Evolutionary conservation across 768 basidiomycete species (phyloP).

Genomic region (Asterophora parasitica): DNA sequence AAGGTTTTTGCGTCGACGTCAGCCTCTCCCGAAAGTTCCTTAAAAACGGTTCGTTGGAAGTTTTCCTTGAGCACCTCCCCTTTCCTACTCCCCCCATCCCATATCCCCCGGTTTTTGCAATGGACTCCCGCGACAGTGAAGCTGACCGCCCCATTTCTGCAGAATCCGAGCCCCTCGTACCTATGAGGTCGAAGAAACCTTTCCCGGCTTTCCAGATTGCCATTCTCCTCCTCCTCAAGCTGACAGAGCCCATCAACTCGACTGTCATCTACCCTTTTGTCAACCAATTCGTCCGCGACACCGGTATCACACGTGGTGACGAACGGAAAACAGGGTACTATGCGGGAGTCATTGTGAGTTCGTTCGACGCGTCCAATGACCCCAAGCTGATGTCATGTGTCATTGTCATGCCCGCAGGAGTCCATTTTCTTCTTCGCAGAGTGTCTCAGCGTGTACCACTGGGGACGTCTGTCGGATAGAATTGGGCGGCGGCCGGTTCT

Average conservation of each 20-base stretch:
- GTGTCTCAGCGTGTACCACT: slow-evolving; percentile 27
- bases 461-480: slow-evolving; percentile 33
- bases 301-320: slow-evolving; percentile 37
- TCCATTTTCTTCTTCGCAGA: slow-evolving; percentile 35
- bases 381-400: background rate
- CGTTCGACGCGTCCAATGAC: background rate
- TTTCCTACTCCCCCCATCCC: background rate
- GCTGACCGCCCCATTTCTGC: background rate
- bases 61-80: background rate
- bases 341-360: slow-evolving; percentile 39
- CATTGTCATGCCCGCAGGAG: slow-evolving; percentile 21
- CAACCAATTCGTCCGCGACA: slow-evolving; percentile 37
- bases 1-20: background rate
- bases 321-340: slow-evolving; percentile 39
- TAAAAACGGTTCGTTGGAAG: background rate
- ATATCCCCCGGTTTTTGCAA: background rate
- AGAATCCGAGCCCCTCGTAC: background rate
- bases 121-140: slow-evolving; percentile 7
- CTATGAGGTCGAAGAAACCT: slow-evolving; percentile 5
- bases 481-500: slow-evolving; percentile 32
- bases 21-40: too few species aligned
- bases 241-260: slow-evolving; percentile 26
- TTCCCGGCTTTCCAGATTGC: slow-evolving; percentile 25
- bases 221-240: slow-evolving; percentile 28
- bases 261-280: slow-evolving; percentile 43